These are phyloP conservation scores for Allodekkera sacchari DNA, from an alignment of 805 yeast genomes.

Conservation along the genomic window DNA sequence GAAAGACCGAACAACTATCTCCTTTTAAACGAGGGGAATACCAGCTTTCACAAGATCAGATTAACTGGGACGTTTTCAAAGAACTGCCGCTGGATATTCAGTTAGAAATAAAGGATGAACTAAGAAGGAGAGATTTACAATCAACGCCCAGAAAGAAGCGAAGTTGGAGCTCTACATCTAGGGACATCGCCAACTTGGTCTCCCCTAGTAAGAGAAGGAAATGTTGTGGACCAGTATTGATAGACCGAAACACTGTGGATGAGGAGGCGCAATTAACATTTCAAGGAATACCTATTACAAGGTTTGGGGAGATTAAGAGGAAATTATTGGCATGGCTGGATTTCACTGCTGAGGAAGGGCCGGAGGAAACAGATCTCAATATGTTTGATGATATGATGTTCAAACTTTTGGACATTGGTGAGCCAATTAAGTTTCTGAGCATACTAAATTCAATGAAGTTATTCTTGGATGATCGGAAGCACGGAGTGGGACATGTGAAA, in stretches of 20 bases:
- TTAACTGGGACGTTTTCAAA: constrained; percentile 59
- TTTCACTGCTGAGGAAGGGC: constrained; percentile 12
- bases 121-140: constrained; percentile 30
- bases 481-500: constrained; percentile 7
- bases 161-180: constrained; percentile 3
- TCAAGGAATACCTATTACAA: constrained; percentile 16
- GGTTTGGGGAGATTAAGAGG: constrained; percentile 8
- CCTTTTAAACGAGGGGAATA: constrained; percentile 4
- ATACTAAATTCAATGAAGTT: constrained; percentile 12
- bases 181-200: constrained; percentile 12
- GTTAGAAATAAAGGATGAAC: constrained; percentile 48
- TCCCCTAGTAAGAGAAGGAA: constrained; percentile 9
- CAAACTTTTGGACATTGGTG: constrained; percentile 14
- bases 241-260: constrained; percentile 5
- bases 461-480: constrained; percentile 5
- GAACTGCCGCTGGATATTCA: constrained; percentile 61
- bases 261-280: constrained; percentile 9
- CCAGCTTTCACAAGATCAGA: constrained; percentile 17
- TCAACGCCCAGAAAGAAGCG: constrained; percentile 16
- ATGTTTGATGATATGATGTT: constrained; percentile 22
- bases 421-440: constrained; percentile 11
- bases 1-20: too few relatives aligned
- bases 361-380: constrained; percentile 18
- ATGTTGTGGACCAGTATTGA: too few relatives aligned
- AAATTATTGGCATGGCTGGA: constrained; percentile 19